A percentile compares a stretch with the other conserved stretches of the same genome.
phyloP scores from a whole-genome alignment of 116 monocot genomes.

The Posidonia oceanica region DNA sequence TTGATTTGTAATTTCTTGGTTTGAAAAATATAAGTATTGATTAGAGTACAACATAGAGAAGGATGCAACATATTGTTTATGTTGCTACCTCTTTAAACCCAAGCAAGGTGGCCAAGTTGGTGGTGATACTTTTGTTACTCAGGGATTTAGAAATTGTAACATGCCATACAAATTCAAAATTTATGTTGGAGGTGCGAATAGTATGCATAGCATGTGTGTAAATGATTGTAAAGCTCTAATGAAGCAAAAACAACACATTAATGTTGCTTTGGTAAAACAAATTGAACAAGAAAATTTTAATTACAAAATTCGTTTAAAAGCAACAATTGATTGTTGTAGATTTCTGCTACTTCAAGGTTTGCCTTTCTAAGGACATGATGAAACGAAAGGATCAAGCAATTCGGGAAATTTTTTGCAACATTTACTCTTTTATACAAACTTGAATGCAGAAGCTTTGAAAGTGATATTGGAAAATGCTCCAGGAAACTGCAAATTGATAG shows the following conservation, averaged over 20 bases:
- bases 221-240: background rate
- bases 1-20: background rate
- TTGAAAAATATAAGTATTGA: background rate
- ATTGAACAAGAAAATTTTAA: background rate
- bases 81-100: slow-evolving; percentile 8
- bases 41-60: slow-evolving; percentile 9
- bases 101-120: background rate
- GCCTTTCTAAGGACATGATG: slow-evolving; percentile 9
- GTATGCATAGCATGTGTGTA: background rate
- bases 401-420: slow-evolving; percentile 15
- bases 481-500: slow-evolving; percentile 1
- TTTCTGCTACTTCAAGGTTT: slow-evolving; percentile 7
- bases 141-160: slow-evolving; percentile 15
- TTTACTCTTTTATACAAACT: background rate
- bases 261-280: background rate
- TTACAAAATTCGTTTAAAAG: background rate
- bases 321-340: background rate
- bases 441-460: background rate
- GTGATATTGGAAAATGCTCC: slow-evolving; percentile 10
- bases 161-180: no score
- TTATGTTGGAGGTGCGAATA: background rate
- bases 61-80: slow-evolving; percentile 5
- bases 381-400: slow-evolving; percentile 9
- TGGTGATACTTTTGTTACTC: background rate
- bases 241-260: background rate